Percentiles rank a stretch among this genome's conserved stretches.
phyloP scores from a whole-genome alignment of 2,329 filamentous ascomycete genomes.

The Canariomyces notabilis region DNA sequence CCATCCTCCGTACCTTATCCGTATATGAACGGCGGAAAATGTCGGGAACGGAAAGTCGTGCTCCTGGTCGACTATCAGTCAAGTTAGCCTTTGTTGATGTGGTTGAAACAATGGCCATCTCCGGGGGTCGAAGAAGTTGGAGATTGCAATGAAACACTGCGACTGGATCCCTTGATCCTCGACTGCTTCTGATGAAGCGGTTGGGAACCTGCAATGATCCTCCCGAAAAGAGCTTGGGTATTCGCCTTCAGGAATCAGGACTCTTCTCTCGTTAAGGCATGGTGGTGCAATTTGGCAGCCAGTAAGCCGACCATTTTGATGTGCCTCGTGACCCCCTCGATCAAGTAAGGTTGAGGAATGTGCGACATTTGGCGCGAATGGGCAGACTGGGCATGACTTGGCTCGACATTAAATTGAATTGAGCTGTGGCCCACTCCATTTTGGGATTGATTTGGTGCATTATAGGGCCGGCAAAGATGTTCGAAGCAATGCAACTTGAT shows the following conservation, averaged over 20 bases:
- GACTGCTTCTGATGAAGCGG: neutral
- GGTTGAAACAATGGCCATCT: neutral
- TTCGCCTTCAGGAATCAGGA: too few relatives aligned
- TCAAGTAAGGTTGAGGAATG: slow-evolving; percentile 2
- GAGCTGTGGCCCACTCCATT: neutral
- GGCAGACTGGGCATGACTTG: neutral
- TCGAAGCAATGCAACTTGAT: too few relatives aligned
- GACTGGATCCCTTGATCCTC: neutral
- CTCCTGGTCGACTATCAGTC: neutral
- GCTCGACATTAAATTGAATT: neutral
- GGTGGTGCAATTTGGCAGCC: too few relatives aligned
- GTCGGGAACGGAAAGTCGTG: neutral
- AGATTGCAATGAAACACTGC: neutral
- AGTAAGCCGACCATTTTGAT: too few relatives aligned
- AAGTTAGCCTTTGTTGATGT: too few relatives aligned
- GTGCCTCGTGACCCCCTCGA: slow-evolving; percentile 5
- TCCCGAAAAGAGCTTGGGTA: neutral
- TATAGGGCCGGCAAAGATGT: too few relatives aligned
- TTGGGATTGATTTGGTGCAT: neutral
- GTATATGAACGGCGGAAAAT: neutral
- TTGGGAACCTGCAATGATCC: neutral
- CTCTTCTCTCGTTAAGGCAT: too few relatives aligned
- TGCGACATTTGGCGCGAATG: neutral
- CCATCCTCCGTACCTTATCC: neutral
- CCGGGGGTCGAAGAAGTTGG: neutral